Evolutionary conservation across 306 rosid species (phyloP), one percentile per base, ranked within the genome.

Genomic region (Carpinus fangiana): DNA sequence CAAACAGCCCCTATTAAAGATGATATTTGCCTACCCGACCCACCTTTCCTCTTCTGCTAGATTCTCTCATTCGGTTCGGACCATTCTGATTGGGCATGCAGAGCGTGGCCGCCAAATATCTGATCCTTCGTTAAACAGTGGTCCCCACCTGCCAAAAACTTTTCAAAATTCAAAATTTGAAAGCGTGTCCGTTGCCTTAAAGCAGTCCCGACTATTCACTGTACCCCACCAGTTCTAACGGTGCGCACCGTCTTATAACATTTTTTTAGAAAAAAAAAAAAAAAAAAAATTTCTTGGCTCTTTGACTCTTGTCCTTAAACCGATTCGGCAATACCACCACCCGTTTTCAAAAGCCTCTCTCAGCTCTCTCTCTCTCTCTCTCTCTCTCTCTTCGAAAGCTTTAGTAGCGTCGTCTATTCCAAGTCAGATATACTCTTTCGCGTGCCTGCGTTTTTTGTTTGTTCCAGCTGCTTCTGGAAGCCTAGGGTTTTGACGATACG

Each of bases 121-220:
- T 45, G 48, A 45, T 45, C 10, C 48, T 45, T 45, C 26, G 34
- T 45, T 7, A 6, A 45, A 45, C 2, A 6, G 48, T 6, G 10
- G 10, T 10, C 45, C 45, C 45, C 45, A 41, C 45, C 45, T 5
- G 8, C 45, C 45, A 41, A 41, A 41, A 41, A 41, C 45, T 41
- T 41, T 80, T 81, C 79, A 73, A 85, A 85, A 23, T 85, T 85
- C 67, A 79, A 85, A 82, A 47, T 65, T 85, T 76, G 52, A 77
- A 75, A 78, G 57, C 78, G 79, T 80, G 64, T 82, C 70, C 18
- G 4, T 10, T 21, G 47, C 57, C 50, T 16, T 38, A 36, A 65
- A 36, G 14, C 1, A 28, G 12, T 18, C 10, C 16, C 26, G 26
- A 48, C 66, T n/a, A 5, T 23, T 0, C 10, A 12, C 16, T 20